phyloP scores from a whole-genome alignment of 1,139 yeast species.

The Pneumocystis carinii region DNA sequence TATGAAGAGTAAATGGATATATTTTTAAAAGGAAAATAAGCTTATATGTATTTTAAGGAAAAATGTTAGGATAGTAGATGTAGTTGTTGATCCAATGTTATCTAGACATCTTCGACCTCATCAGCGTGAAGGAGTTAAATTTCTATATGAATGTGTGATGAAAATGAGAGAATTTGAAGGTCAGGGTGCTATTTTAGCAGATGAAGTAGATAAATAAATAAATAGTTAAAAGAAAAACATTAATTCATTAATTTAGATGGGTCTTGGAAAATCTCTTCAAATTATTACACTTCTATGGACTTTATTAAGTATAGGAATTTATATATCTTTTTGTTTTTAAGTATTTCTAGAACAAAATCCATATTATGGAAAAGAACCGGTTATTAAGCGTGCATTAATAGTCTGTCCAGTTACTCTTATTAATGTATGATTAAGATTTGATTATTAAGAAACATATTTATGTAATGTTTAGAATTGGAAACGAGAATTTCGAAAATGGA shows the following conservation, averaged over 20 bases:
- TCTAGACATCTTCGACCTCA: conserved; percentile 53
- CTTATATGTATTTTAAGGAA: conserved; percentile 9
- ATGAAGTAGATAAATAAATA: conserved; percentile 32
- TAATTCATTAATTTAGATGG: conserved; percentile 37
- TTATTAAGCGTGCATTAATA: conserved; percentile 46
- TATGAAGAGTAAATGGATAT: conserved; percentile 4
- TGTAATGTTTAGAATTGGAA: conserved; percentile 54
- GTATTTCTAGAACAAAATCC: conserved; percentile 44
- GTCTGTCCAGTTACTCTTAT: conserved; percentile 88
- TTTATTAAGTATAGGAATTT: conserved; percentile 29
- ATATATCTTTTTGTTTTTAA: neutral
- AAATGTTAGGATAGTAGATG: conserved; percentile 29
- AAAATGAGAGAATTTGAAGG: conserved; percentile 40
- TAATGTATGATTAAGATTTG: neutral
- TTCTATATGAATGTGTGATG: conserved; percentile 69
- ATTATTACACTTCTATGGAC: conserved; percentile 79
- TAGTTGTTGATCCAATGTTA: conserved; percentile 56
- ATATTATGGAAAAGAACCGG: conserved; percentile 27
- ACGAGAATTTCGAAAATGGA: conserved; percentile 79
- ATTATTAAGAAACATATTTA: neutral
- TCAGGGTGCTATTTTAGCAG: conserved; percentile 74
- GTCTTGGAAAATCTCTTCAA: conserved; percentile 83
- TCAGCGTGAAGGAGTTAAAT: conserved; percentile 68
- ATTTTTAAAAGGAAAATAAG: conserved; percentile 8
- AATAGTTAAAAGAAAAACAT: neutral